Conservation (phyloP, 495 filamentous ascomycete species). For the Talaromyces borbonicus region DNA sequence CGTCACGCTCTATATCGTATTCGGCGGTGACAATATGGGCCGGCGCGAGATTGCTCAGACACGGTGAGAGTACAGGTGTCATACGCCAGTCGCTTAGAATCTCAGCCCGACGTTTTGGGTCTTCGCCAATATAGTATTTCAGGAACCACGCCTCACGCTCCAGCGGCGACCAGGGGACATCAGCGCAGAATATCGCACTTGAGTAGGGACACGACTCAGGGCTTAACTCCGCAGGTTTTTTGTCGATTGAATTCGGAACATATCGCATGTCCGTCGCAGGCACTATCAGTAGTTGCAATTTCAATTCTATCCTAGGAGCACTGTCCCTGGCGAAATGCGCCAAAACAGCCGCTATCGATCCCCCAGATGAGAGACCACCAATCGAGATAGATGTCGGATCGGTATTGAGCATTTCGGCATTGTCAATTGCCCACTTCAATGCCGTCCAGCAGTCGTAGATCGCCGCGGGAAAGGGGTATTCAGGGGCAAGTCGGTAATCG, state of each 20-base stretch:
- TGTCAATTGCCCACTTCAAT: conserved; percentile 29
- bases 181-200: conserved; percentile 14
- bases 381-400: conserved; percentile 43
- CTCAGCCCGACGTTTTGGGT: conserved; percentile 10
- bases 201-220: conserved; percentile 13
- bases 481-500: conserved; percentile 26
- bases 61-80: conserved; percentile 15
- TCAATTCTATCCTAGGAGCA: conserved; percentile 16
- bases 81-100: conserved; percentile 17
- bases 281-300: conserved; percentile 18
- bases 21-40: conserved; percentile 20
- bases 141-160: conserved; percentile 19
- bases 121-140: conserved; percentile 16
- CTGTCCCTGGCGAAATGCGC: conserved; percentile 37
- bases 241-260: conserved; percentile 3
- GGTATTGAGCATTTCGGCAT: conserved; percentile 25
- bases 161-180: conserved; percentile 18
- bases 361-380: conserved; percentile 39
- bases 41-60: conserved; percentile 12
- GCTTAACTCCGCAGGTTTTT: conserved; percentile 1
- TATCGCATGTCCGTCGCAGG: conserved; percentile 21
- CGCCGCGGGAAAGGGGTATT: conserved; percentile 23
- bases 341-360: conserved; percentile 29
- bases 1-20: conserved; percentile 19
- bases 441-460: conserved; percentile 32